Conservation (phyloP, 192 early-diverging fungal species). For the Podila epigama region DNA sequence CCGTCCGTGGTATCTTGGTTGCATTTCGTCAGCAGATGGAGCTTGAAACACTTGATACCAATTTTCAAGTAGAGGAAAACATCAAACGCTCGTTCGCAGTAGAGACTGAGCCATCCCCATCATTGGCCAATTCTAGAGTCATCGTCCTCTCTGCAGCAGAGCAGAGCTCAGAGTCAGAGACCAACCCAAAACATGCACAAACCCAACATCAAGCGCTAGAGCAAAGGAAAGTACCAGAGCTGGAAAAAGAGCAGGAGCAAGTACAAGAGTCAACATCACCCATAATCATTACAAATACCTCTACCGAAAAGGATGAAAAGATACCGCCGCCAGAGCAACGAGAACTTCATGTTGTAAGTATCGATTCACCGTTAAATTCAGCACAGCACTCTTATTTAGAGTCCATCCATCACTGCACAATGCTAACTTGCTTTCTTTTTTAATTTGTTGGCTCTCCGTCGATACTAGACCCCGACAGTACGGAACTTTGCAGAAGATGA, state of each 20-base stretch:
- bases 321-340: not conserved
- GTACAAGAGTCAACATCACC: too few species aligned
- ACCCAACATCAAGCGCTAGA: too few species aligned
- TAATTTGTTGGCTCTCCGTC: too few species aligned
- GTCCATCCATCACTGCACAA: too few species aligned
- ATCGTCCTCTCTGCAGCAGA: not conserved
- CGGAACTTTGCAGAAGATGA: too few species aligned
- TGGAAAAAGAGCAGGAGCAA: too few species aligned
- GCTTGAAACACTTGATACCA: constrained; percentile 6
- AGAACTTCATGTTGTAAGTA: not conserved
- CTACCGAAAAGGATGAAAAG: not conserved
- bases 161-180: not conserved
- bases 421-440: too few species aligned
- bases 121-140: not conserved
- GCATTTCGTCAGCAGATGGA: constrained; percentile 28
- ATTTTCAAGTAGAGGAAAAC: not conserved
- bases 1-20: constrained; percentile 23
- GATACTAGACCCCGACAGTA: too few species aligned
- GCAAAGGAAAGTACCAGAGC: too few species aligned
- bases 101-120: not conserved
- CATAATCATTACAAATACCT: not conserved
- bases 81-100: not conserved
- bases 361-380: too few species aligned
- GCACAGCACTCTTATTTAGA: too few species aligned
- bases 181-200: too few species aligned